Percentiles rank a stretch among this genome's conserved stretches.
Conservation (phyloP, 1,284 basidiomycete genomes). For the Microbotryomycetes sp. region DNA sequence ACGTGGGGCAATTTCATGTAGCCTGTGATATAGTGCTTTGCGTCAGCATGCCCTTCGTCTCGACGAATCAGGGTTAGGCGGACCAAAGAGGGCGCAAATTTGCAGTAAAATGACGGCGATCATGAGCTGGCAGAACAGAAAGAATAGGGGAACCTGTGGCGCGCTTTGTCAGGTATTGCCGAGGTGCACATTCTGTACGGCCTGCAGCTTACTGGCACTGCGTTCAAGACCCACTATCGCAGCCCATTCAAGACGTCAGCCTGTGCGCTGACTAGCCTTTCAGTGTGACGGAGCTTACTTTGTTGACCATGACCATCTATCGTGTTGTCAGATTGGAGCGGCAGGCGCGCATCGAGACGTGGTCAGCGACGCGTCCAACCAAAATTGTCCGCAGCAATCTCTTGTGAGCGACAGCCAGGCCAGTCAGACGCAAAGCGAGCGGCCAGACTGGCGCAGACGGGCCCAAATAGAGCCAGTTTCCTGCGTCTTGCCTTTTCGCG, state of each 20-base stretch:
- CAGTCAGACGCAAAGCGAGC: neutral
- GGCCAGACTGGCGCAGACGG: neutral
- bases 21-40: slow-evolving; percentile 15
- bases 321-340: neutral
- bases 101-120: slow-evolving; percentile 71
- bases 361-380: neutral
- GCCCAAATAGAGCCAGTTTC: neutral
- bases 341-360: neutral
- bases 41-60: neutral
- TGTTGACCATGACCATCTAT: slow-evolving; percentile 38
- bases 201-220: slow-evolving; percentile 20
- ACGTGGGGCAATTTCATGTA: slow-evolving; percentile 42
- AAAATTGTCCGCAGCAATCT: neutral
- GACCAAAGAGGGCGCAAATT: slow-evolving; percentile 53
- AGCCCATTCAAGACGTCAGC: too few relatives aligned
- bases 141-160: slow-evolving; percentile 60
- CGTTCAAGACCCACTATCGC: slow-evolving; percentile 31
- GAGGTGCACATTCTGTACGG: neutral
- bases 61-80: slow-evolving; percentile 48
- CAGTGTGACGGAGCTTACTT: slow-evolving; percentile 14
- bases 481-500: neutral
- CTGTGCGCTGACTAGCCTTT: too few relatives aligned
- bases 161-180: slow-evolving; percentile 49
- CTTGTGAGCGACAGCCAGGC: neutral
- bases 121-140: slow-evolving; percentile 68